Evolutionary conservation across 1,284 basidiomycete genomes (phyloP).

Genomic region (Malassezia caprae): DNA sequence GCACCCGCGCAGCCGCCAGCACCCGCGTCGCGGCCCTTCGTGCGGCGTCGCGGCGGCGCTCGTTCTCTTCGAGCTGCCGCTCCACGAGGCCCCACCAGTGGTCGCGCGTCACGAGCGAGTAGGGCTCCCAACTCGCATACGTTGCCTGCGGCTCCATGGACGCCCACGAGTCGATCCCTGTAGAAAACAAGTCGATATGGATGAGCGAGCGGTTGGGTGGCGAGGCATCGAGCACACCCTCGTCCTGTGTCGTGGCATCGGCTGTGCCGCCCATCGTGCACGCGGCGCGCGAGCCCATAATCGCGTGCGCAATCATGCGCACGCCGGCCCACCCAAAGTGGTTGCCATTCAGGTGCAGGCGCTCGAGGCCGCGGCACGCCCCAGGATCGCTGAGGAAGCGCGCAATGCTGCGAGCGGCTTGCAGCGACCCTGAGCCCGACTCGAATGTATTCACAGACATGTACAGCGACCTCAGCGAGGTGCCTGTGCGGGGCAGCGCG

Average conservation of each 20-base stretch:
- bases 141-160: neutral
- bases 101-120: neutral
- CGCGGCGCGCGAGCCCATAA: conserved; percentile 11
- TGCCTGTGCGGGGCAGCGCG: conserved; percentile 6
- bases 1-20: conserved; percentile 6
- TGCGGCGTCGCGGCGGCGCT: neutral
- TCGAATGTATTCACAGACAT: conserved; percentile 9
- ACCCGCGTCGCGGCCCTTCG: neutral
- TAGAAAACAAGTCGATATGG: conserved; percentile 15
- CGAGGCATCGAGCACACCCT: neutral
- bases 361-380: conserved; percentile 5
- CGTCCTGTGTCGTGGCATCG: neutral
- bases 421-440: neutral
- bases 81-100: conserved; percentile 3
- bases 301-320: conserved; percentile 11
- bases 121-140: neutral
- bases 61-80: conserved; percentile 8
- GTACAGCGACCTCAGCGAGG: conserved; percentile 3
- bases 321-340: conserved; percentile 16
- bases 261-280: neutral
- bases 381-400: conserved; percentile 7
- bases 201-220: conserved; percentile 9
- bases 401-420: conserved; percentile 12
- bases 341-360: conserved; percentile 11
- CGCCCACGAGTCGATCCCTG: conserved; percentile 3